phyloP scores from a whole-genome alignment of 768 basidiomycete species.

The Phanerochaete carnosa region DNA sequence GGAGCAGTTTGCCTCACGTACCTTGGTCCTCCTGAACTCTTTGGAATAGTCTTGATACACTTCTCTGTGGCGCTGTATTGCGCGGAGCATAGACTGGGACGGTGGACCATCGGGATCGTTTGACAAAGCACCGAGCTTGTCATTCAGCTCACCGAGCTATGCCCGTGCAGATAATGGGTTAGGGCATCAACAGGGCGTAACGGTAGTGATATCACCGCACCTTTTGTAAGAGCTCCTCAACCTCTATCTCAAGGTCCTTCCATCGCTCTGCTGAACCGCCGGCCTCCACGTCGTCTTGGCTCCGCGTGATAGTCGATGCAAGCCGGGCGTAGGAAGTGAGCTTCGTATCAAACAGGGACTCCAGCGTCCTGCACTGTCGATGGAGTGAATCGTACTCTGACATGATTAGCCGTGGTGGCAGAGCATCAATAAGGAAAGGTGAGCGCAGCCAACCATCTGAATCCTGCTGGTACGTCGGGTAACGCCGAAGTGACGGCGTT shows the following conservation, averaged over 20 bases:
- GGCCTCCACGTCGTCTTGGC: constrained; percentile 63
- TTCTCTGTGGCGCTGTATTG: constrained; percentile 88
- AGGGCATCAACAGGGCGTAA: background rate
- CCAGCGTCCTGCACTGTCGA: constrained; percentile 88
- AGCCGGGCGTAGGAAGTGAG: constrained; percentile 88
- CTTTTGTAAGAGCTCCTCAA: constrained; percentile 85
- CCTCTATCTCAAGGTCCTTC: constrained; percentile 81
- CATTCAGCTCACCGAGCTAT: constrained; percentile 86
- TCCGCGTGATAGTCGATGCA: constrained; percentile 60
- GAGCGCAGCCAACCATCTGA: background rate
- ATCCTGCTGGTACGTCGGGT: background rate
- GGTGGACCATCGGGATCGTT: constrained; percentile 65
- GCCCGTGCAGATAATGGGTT: constrained; percentile 1
- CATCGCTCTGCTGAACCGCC: constrained; percentile 67
- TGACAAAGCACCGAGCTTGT: constrained; percentile 67
- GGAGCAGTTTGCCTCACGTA: constrained; percentile 23
- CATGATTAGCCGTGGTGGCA: constrained; percentile 37
- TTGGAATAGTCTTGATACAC: constrained; percentile 84
- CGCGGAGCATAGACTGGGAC: constrained; percentile 81
- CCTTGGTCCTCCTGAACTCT: constrained; percentile 87
- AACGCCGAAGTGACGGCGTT: constrained; percentile 2
- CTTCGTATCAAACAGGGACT: constrained; percentile 89
- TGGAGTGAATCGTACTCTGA: constrained; percentile 85
- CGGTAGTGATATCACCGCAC: constrained; percentile 34
- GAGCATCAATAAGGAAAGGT: background rate